These are phyloP conservation scores for Gastrolobium bilobum DNA, from an alignment of 306 rosid species.

Conservation along the genomic window DNA sequence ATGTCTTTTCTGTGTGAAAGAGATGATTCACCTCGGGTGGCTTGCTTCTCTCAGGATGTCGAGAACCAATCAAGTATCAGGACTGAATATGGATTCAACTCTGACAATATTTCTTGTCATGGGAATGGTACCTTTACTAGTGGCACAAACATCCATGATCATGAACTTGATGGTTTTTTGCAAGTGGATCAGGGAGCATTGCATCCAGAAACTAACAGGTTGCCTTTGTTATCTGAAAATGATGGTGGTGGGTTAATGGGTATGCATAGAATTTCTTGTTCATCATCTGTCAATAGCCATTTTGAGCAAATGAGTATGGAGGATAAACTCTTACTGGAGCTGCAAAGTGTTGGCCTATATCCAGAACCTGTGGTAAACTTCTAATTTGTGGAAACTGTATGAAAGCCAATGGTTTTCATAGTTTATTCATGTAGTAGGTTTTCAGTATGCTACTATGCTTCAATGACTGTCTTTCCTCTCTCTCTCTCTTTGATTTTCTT, in stretches of 20 bases:
- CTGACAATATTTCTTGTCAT: slow-evolving; percentile 63
- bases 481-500: background rate
- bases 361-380: slow-evolving; percentile 81
- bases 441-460: slow-evolving; percentile 27
- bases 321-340: slow-evolving; percentile 80
- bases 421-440: slow-evolving; percentile 33
- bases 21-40: slow-evolving; percentile 53
- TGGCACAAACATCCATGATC: slow-evolving; percentile 51
- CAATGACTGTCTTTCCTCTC: slow-evolving; percentile 7
- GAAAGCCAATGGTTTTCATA: background rate
- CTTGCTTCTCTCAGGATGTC: slow-evolving; percentile 49
- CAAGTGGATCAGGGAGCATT: slow-evolving; percentile 51
- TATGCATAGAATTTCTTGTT: slow-evolving; percentile 46
- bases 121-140: slow-evolving; percentile 54
- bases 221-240: slow-evolving; percentile 57
- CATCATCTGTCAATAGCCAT: slow-evolving; percentile 50
- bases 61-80: slow-evolving; percentile 50
- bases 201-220: slow-evolving; percentile 50
- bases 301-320: slow-evolving; percentile 70
- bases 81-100: slow-evolving; percentile 46
- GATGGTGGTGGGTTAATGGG: slow-evolving; percentile 55
- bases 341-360: slow-evolving; percentile 75
- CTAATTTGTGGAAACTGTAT: slow-evolving; percentile 41
- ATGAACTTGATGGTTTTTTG: slow-evolving; percentile 43
- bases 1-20: slow-evolving; percentile 51